Evolutionary conservation across 2,329 filamentous ascomycete genomes (phyloP).

Genomic region (Elsinoe necatrix): DNA sequence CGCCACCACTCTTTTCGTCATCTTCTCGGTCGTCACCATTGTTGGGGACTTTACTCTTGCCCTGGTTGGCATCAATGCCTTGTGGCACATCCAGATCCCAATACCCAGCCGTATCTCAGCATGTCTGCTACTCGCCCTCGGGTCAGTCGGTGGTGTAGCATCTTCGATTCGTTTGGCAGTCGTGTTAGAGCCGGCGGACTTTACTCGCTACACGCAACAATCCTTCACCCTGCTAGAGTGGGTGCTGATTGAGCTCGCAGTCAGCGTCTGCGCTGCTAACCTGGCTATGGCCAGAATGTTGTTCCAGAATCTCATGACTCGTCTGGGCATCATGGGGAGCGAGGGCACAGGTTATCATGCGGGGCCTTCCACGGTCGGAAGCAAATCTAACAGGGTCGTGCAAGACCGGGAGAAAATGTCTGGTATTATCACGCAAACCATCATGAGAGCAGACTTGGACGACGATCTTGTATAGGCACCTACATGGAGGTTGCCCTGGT

Average conservation of each 20-base stretch:
- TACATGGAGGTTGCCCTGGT: background rate
- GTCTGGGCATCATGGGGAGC: background rate
- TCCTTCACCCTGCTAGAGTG: constrained; percentile 24
- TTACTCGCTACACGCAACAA: constrained; percentile 24
- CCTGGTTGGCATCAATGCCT: constrained; percentile 29
- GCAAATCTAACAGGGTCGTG: background rate
- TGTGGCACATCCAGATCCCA: constrained; percentile 20
- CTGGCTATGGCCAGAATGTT: constrained; percentile 25
- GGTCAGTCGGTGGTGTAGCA: constrained; percentile 4
- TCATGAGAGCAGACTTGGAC: background rate
- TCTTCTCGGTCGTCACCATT: constrained; percentile 26
- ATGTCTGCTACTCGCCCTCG: background rate
- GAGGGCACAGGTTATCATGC: background rate
- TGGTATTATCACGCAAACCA: background rate
- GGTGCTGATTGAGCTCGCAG: constrained; percentile 28
- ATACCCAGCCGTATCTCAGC: background rate
- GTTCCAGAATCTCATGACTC: background rate
- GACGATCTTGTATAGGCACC: background rate
- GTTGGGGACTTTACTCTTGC: constrained; percentile 31
- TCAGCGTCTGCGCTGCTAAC: constrained; percentile 29
- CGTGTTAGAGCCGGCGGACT: background rate
- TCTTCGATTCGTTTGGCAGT: background rate
- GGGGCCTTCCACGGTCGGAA: background rate
- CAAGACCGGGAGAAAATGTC: background rate
- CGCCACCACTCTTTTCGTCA: constrained; percentile 15